Percentiles rank a stretch among this genome's conserved stretches.
phyloP scores from a whole-genome alignment of 768 basidiomycete genomes.

The Tricholoma saponaceum region DNA sequence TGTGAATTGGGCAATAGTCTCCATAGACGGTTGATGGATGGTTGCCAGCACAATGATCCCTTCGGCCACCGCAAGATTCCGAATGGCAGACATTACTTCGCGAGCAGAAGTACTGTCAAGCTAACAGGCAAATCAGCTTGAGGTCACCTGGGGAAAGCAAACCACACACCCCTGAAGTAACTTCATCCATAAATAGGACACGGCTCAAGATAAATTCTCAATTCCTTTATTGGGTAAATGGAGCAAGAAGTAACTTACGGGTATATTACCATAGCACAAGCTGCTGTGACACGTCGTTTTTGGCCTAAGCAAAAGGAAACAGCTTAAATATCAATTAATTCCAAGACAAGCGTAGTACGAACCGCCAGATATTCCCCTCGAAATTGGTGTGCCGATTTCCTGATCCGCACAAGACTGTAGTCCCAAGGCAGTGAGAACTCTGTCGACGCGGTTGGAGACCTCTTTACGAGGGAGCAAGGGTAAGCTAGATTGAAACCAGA shows the following conservation, averaged over 20 bases:
- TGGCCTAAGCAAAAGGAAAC: constrained; percentile 46
- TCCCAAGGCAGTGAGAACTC: constrained; percentile 43
- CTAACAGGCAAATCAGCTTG: constrained; percentile 13
- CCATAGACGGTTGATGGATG: constrained; percentile 65
- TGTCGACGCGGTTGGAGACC: constrained; percentile 36
- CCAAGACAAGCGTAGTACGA: constrained; percentile 3
- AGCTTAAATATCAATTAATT: neutral
- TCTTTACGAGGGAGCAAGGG: constrained; percentile 32
- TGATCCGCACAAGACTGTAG: constrained; percentile 44
- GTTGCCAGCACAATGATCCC: constrained; percentile 58
- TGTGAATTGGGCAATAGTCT: constrained; percentile 58
- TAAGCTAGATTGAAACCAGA: constrained; percentile 19
- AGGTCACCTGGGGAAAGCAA: neutral
- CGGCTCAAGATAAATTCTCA: constrained; percentile 23
- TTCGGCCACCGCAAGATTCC: constrained; percentile 38
- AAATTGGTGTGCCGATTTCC: constrained; percentile 53
- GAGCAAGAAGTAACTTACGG: constrained; percentile 30
- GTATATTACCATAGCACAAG: constrained; percentile 54
- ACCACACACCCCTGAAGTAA: constrained; percentile 43
- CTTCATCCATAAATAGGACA: constrained; percentile 61
- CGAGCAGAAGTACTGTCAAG: constrained; percentile 46
- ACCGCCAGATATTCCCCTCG: constrained; percentile 58
- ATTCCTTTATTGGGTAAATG: neutral
- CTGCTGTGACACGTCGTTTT: constrained; percentile 58
- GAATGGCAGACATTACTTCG: constrained; percentile 37